Evolutionary conservation across 2,329 filamentous ascomycete species (phyloP).

Genomic region (Exophiala alcalophila): DNA sequence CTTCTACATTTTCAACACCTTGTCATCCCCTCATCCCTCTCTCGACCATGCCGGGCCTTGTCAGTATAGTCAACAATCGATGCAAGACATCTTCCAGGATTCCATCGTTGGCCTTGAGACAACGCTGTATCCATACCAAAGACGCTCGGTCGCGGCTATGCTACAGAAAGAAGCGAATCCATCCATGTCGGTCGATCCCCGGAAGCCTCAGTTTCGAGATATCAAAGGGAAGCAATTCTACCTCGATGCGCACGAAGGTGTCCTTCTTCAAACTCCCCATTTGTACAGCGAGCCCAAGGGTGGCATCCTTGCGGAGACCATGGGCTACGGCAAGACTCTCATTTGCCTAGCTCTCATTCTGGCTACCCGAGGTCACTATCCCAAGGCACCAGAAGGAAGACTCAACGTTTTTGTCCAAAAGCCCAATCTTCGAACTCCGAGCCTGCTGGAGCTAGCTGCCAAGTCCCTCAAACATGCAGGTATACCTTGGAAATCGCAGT

Average conservation of each 20-base stretch:
- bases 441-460: constrained; percentile 73
- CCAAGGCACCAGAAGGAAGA: constrained; percentile 63
- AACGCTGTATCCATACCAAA: constrained; percentile 72
- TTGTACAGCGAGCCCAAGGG: constrained; percentile 72
- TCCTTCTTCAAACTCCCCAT: constrained; percentile 62
- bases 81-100: constrained; percentile 37
- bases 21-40: constrained; percentile 40
- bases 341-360: constrained; percentile 77
- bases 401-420: constrained; percentile 41
- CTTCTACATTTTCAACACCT: constrained; percentile 52
- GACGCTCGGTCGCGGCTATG: constrained; percentile 77
- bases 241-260: constrained; percentile 63
- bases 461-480: constrained; percentile 63
- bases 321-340: constrained; percentile 74
- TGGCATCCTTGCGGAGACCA: constrained; percentile 52
- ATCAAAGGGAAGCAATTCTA: constrained; percentile 65
- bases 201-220: constrained; percentile 60
- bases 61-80: constrained; percentile 36
- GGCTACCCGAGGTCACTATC: constrained; percentile 67
- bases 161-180: constrained; percentile 72
- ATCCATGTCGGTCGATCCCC: constrained; percentile 66
- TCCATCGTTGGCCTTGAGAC: constrained; percentile 49
- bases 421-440: constrained; percentile 53
- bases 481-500: constrained; percentile 67
- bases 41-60: constrained; percentile 34